Percentiles rank a stretch among this genome's conserved stretches.
Evolutionary conservation across 495 filamentous ascomycete species (phyloP).

Genomic region (Tuber calosporum): DNA sequence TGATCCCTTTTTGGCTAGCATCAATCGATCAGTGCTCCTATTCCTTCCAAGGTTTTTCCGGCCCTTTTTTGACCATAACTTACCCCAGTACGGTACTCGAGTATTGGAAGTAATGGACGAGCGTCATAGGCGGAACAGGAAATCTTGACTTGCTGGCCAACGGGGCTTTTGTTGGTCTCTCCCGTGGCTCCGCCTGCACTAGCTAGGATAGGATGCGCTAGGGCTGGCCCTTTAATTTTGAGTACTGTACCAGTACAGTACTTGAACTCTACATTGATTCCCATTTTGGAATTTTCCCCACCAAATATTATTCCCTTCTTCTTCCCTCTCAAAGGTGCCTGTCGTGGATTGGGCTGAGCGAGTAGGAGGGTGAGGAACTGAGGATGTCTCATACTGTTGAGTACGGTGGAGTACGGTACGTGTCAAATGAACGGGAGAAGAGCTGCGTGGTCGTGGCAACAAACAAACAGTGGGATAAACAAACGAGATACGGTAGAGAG

Average conservation of each 20-base stretch:
- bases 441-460: neutral
- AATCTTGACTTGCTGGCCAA: slow-evolving; percentile 28
- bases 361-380: neutral
- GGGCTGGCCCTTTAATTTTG: slow-evolving; percentile 34
- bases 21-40: too few species aligned
- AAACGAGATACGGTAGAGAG: neutral
- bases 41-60: too few species aligned
- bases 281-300: slow-evolving; percentile 4
- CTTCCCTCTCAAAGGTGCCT: neutral
- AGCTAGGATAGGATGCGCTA: slow-evolving; percentile 21
- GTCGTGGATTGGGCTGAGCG: neutral
- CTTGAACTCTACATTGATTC: slow-evolving; percentile 3
- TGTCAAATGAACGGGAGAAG: neutral
- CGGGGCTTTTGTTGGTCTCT: slow-evolving; percentile 25
- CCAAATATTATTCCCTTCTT: slow-evolving; percentile 7
- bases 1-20: too few species aligned
- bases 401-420: too few species aligned
- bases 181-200: slow-evolving; percentile 32
- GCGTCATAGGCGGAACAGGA: slow-evolving; percentile 19
- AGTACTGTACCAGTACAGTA: too few species aligned
- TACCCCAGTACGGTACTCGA: neutral
- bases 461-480: neutral
- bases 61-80: too few species aligned
- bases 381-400: too few species aligned
- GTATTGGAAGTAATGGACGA: slow-evolving; percentile 10